phyloP scores from a whole-genome alignment of 2,329 filamentous ascomycete species.

The Stemphylium vesicarium region DNA sequence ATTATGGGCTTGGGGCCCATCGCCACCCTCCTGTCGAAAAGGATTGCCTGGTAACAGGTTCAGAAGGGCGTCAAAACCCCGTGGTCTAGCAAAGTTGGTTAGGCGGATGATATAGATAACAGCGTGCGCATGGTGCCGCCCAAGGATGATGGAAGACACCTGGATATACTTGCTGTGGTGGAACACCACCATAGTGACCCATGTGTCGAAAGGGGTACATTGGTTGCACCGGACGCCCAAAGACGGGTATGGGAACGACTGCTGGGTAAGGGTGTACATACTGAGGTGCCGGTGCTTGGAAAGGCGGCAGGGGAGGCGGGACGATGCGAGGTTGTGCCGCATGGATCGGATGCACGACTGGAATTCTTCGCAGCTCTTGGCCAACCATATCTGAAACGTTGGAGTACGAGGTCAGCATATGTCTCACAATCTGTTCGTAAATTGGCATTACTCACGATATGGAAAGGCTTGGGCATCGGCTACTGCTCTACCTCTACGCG shows the following conservation, averaged over 20 bases:
- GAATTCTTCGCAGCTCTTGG: slow-evolving; percentile 18
- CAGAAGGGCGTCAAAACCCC: background rate
- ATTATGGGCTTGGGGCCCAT: background rate
- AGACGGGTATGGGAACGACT: background rate
- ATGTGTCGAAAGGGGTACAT: slow-evolving; percentile 3
- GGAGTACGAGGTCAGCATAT: too few relatives aligned
- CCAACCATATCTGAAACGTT: slow-evolving; percentile 17
- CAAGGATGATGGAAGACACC: background rate
- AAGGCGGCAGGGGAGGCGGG: background rate
- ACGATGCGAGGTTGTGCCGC: background rate
- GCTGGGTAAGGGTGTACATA: slow-evolving; percentile 17
- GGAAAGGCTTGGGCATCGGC: slow-evolving; percentile 24
- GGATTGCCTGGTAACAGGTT: slow-evolving; percentile 1
- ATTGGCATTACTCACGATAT: slow-evolving; percentile 3
- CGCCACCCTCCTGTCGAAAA: background rate
- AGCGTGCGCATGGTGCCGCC: slow-evolving; percentile 9
- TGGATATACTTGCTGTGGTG: slow-evolving; percentile 7
- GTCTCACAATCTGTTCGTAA: too few relatives aligned
- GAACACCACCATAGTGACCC: slow-evolving; percentile 1
- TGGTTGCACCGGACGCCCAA: slow-evolving; percentile 2
- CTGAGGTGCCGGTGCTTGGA: slow-evolving; percentile 12
- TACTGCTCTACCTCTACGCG: slow-evolving; percentile 26
- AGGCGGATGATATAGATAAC: slow-evolving; percentile 14
- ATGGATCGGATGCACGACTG: background rate
- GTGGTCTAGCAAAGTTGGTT: slow-evolving; percentile 15